phyloP scores from a whole-genome alignment of 345 rosid genomes.

The Jatropha curcas region DNA sequence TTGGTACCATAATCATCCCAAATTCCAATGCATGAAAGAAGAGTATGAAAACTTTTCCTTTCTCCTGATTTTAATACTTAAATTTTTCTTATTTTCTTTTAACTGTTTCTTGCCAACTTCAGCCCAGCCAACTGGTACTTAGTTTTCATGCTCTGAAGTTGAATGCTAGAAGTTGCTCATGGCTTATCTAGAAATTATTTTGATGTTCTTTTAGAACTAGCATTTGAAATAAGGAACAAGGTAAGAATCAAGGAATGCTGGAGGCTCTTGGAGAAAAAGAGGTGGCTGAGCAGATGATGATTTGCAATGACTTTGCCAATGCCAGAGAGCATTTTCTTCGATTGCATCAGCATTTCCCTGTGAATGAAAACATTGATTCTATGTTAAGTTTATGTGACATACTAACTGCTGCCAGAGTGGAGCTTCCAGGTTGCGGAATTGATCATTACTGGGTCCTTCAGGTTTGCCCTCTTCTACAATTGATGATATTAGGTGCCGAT shows the following conservation, averaged over 20 bases:
- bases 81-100: not conserved
- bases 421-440: constrained; percentile 22
- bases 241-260: not conserved
- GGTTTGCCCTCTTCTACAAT: constrained; percentile 21
- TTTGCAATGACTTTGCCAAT: constrained; percentile 9
- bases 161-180: not conserved
- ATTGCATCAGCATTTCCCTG: constrained; percentile 23
- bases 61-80: not conserved
- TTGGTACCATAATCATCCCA: not conserved
- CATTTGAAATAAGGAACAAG: not conserved
- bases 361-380: constrained; percentile 9
- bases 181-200: not conserved
- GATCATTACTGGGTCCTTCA: constrained; percentile 23
- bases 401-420: constrained; percentile 8
- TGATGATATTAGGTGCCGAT: not conserved
- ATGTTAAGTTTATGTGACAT: constrained; percentile 29
- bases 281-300: constrained; percentile 13
- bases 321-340: constrained; percentile 26
- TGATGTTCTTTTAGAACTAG: not conserved
- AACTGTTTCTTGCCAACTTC: not conserved
- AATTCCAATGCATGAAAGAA: not conserved
- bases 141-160: not conserved
- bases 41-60: not conserved
- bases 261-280: constrained; percentile 11
- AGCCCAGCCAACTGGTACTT: not conserved